Evolutionary conservation across 352 stramenopile species (phyloP), one percentile per base, ranked within the genome.

Genomic region (Globisporangium polare): DNA sequence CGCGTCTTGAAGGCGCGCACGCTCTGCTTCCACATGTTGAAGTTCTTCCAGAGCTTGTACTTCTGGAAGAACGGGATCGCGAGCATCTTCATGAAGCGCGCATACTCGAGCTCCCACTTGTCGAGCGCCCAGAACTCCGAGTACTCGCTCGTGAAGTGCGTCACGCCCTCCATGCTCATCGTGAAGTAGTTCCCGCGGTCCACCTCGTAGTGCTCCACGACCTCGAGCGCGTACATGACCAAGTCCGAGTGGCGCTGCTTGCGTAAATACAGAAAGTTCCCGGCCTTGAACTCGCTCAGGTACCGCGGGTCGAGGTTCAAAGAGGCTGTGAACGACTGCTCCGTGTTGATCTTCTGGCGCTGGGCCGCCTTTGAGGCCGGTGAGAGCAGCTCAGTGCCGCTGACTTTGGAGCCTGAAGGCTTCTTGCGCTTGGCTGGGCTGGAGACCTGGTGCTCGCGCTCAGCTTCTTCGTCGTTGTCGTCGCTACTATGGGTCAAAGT

Each of bases 1-100:
- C 77, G 69, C 63, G 94, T 96, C 73, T 98, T 98, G 63, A 69
- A 77, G 0, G 78, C 66, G 10, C 88, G 91, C 41, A 98, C 82
- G 10, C 77, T 86, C 53, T 86, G 79, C 62, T 95, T 97, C 94
- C 95, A 98, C 51, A 97, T 89, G 27, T 88, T 95, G 63, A 95
- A 98, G 61, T 88, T 96, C 70, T 98, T 98, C 93, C 93, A 98
- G 41, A 84, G 65, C 60, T 89, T 90, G 78, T 98, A 98, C 60
- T 89, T 85, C 51, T 92, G 76, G 60, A 98, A 98, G 69, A 98
- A 98, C 29, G 83, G 74, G 58, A 97, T 92, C 26, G 90, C 62
- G 46, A 94, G 72, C 75, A 98, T 97, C 51, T 88, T 82, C 65
- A 89, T 88, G 68, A 98, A 98, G 2, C 96, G 69, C 26, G 70